These are phyloP conservation scores for Niveomyces coronatus DNA, from an alignment of 2,329 filamentous ascomycete genomes.

Conservation along the genomic window DNA sequence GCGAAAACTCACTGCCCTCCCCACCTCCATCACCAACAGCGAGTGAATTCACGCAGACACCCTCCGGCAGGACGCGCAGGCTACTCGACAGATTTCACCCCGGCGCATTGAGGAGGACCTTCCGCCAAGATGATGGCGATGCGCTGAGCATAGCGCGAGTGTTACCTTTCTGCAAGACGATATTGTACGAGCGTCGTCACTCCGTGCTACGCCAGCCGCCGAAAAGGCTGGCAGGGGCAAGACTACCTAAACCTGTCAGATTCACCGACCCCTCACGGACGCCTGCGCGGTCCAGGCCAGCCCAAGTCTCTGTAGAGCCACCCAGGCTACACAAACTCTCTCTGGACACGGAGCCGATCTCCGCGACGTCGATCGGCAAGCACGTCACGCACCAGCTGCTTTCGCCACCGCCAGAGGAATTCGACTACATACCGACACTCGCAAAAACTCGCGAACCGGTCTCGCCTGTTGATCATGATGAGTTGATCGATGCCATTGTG, in stretches of 20 bases:
- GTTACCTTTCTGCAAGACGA: not conserved
- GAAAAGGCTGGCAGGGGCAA: slow-evolving; percentile 1
- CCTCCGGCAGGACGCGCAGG: slow-evolving; percentile 1
- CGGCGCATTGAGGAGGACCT: not conserved
- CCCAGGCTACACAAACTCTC: not conserved
- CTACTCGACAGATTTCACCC: slow-evolving; percentile 3
- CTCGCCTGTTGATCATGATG: not conserved
- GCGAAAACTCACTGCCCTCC: not conserved
- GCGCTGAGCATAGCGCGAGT: not conserved
- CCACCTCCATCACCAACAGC: slow-evolving; percentile 2
- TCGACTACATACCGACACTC: not conserved
- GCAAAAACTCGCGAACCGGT: not conserved
- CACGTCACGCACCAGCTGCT: slow-evolving; percentile 1
- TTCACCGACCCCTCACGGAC: not conserved
- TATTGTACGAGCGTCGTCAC: slow-evolving; percentile 2
- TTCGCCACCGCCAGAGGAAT: not conserved
- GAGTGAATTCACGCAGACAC: not conserved
- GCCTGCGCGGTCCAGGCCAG: not conserved
- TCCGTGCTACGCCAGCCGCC: not conserved
- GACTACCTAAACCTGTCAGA: slow-evolving; percentile 5
- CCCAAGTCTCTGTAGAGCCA: not conserved
- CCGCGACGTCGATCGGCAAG: not conserved
- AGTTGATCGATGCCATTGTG: slow-evolving; percentile 3
- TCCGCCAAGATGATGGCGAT: not conserved
- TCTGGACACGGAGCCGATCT: not conserved